Percentiles rank a stretch among this genome's conserved stretches.
Conservation (phyloP, 805 yeast genomes). For the Dipodascus geniculatus region DNA sequence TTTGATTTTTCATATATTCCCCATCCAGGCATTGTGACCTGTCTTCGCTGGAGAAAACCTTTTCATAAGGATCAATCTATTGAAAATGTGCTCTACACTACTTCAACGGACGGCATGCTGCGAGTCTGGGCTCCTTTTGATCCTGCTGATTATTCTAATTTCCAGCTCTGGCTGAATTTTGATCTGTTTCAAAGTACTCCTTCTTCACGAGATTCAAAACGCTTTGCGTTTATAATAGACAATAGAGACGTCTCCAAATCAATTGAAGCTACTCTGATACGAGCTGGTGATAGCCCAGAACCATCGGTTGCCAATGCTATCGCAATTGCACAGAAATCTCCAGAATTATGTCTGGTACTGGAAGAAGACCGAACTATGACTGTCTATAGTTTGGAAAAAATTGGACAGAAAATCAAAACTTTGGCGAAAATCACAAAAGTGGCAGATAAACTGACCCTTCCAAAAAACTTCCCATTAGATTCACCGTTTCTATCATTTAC, state of each 20-base stretch:
- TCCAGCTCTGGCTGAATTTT: constrained; percentile 33
- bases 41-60: constrained; percentile 44
- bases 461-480: constrained; percentile 5
- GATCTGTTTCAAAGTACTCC: constrained; percentile 34
- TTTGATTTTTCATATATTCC: constrained; percentile 60
- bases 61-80: constrained; percentile 27
- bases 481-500: constrained; percentile 6
- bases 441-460: constrained; percentile 7
- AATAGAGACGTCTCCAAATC: constrained; percentile 26
- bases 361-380: constrained; percentile 10
- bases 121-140: constrained; percentile 44
- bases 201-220: constrained; percentile 11
- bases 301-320: constrained; percentile 11
- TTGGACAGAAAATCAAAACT: constrained; percentile 34
- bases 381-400: constrained; percentile 39
- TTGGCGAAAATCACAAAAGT: constrained; percentile 34
- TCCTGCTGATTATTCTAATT: constrained; percentile 12
- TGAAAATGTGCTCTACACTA: constrained; percentile 49
- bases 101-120: constrained; percentile 45
- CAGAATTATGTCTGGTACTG: constrained; percentile 13
- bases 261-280: constrained; percentile 12
- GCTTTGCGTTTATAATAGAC: constrained; percentile 30
- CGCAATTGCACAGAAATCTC: constrained; percentile 11
- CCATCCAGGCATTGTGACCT: constrained; percentile 49
- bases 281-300: not conserved